Evolutionary conservation across 306 rosid genomes (phyloP).

Genomic region (Casuarina equisetifolia): DNA sequence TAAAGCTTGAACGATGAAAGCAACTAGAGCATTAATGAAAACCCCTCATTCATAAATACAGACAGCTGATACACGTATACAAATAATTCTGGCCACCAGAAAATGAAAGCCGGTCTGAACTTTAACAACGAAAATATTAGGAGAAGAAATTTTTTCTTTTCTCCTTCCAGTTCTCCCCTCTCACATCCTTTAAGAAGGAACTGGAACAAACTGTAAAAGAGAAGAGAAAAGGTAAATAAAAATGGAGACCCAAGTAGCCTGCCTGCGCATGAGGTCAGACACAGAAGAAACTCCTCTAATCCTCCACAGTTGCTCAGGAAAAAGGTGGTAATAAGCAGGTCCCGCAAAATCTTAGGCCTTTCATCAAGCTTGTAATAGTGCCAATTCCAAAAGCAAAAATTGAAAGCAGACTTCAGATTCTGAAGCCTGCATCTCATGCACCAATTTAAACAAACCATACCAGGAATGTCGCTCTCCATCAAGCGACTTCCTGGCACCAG

Average conservation of each 20-base stretch:
- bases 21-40: not conserved
- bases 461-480: slow-evolving; percentile 32
- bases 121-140: not conserved
- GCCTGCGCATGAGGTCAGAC: slow-evolving; percentile 5
- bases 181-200: not conserved
- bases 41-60: slow-evolving; percentile 6
- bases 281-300: slow-evolving; percentile 16
- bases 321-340: slow-evolving; percentile 5
- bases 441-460: slow-evolving; percentile 32
- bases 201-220: not conserved
- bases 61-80: slow-evolving; percentile 4
- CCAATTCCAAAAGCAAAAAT: slow-evolving; percentile 19
- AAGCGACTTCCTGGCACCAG: slow-evolving; percentile 14
- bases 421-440: slow-evolving; percentile 15
- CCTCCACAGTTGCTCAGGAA: slow-evolving; percentile 20
- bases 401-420: slow-evolving; percentile 20
- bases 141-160: not conserved
- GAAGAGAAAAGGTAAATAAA: slow-evolving; percentile 2
- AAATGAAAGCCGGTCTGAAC: not conserved
- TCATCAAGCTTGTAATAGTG: slow-evolving; percentile 12
- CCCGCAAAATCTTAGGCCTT: slow-evolving; percentile 31
- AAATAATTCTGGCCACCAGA: not conserved
- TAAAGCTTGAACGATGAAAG: not conserved
- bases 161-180: not conserved
- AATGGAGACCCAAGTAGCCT: not conserved